Conservation (phyloP, 1,139 yeast genomes). For the Candida sanyaensis region DNA sequence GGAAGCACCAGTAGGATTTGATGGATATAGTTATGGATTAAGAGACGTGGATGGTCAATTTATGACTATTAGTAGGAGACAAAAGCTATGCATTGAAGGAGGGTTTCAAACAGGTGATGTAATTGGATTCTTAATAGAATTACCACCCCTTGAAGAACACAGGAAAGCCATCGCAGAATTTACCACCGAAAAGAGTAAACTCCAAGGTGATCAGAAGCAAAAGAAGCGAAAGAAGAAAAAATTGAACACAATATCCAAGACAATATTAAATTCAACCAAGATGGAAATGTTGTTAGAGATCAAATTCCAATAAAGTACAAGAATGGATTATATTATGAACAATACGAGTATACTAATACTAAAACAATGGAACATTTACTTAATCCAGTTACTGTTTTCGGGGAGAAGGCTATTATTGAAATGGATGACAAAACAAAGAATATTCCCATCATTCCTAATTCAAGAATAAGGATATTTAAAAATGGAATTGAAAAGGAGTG, state of each 20-base stretch:
- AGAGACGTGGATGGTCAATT: slow-evolving; percentile 82
- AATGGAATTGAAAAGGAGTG: slow-evolving; percentile 69
- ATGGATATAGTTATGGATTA: slow-evolving; percentile 90
- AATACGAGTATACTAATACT: slow-evolving; percentile 78
- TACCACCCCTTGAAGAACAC: slow-evolving; percentile 59
- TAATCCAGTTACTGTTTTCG: slow-evolving; percentile 71
- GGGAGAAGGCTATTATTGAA: slow-evolving; percentile 56
- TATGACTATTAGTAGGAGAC: slow-evolving; percentile 73
- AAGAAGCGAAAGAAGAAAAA: slow-evolving; percentile 18
- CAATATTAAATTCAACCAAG: slow-evolving; percentile 22
- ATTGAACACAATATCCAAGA: slow-evolving; percentile 16
- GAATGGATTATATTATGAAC: slow-evolving; percentile 78
- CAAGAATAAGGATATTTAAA: slow-evolving; percentile 66
- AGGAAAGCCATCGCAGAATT: slow-evolving; percentile 26
- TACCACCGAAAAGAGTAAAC: slow-evolving; percentile 12
- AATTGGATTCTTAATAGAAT: slow-evolving; percentile 73
- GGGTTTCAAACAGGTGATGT: slow-evolving; percentile 77
- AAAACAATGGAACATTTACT: slow-evolving; percentile 74
- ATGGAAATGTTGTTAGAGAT: slow-evolving; percentile 61
- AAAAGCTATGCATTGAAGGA: slow-evolving; percentile 43
- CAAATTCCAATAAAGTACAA: slow-evolving; percentile 87
- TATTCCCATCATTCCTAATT: slow-evolving; percentile 51
- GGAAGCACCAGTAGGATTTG: slow-evolving; percentile 96
- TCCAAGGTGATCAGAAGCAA: slow-evolving; percentile 11
- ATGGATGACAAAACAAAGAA: slow-evolving; percentile 25